Evolutionary conservation across 2,329 filamentous ascomycete genomes (phyloP).

Genomic region (Gnomoniopsis sp.): DNA sequence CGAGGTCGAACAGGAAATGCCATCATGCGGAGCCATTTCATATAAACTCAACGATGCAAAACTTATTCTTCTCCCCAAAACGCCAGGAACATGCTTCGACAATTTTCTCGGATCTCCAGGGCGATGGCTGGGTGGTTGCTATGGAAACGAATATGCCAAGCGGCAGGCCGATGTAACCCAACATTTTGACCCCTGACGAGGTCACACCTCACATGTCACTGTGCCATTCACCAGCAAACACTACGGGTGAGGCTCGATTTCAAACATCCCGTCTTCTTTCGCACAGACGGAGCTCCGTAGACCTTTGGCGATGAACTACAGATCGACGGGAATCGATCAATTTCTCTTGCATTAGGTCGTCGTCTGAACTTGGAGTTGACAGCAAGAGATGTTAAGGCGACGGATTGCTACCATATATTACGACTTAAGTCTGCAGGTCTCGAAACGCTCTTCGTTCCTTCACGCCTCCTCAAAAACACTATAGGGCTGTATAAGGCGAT

Average conservation of each 20-base stretch:
- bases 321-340: too few relatives aligned
- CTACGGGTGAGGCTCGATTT: neutral
- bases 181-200: neutral
- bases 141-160: slow-evolving; percentile 14
- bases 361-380: too few relatives aligned
- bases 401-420: too few relatives aligned
- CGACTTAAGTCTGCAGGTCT: too few relatives aligned
- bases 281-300: too few relatives aligned
- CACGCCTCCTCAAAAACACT: too few relatives aligned
- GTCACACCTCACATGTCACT: slow-evolving; percentile 2
- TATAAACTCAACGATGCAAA: neutral
- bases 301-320: too few relatives aligned
- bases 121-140: slow-evolving; percentile 6
- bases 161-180: slow-evolving; percentile 10
- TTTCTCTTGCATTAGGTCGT: too few relatives aligned
- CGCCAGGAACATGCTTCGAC: neutral
- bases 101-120: slow-evolving; percentile 7
- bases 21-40: neutral
- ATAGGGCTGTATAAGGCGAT: too few relatives aligned
- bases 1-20: neutral
- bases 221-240: neutral
- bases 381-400: too few relatives aligned
- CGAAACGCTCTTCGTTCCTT: too few relatives aligned
- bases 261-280: too few relatives aligned
- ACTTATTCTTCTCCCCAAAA: neutral